Conservation (phyloP, 257 asterid genomes). For the Solanum microdontum region DNA sequence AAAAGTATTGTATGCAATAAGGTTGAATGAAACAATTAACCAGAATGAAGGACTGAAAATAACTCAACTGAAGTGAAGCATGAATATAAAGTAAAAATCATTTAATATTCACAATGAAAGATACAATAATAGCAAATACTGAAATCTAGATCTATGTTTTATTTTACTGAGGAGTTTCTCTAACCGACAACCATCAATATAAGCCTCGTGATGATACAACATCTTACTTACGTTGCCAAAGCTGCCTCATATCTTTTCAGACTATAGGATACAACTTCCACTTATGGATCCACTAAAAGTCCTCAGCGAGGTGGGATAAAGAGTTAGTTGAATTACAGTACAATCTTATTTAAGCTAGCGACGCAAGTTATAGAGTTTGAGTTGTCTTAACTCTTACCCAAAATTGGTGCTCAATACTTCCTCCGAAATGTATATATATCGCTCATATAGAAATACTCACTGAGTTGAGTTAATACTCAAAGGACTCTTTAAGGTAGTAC, state of each 20-base stretch:
- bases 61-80: too few relatives aligned
- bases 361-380: background rate
- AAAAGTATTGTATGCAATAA: background rate
- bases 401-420: too few relatives aligned
- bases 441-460: background rate
- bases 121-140: too few relatives aligned
- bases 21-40: background rate
- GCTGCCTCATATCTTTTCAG: background rate
- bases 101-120: background rate
- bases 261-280: too few relatives aligned
- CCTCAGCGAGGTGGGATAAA: background rate
- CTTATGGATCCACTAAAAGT: background rate
- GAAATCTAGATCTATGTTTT: too few relatives aligned
- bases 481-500: background rate
- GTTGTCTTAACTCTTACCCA: background rate
- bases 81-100: background rate
- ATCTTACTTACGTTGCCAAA: background rate
- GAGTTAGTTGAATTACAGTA: background rate
- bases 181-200: too few relatives aligned
- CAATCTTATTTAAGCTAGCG: background rate
- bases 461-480: background rate
- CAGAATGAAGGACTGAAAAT: background rate
- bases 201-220: too few relatives aligned
- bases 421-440: too few relatives aligned
- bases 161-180: too few relatives aligned